Evolutionary conservation across 2,329 filamentous ascomycete species (phyloP).

Genomic region (Xylaria sp.): DNA sequence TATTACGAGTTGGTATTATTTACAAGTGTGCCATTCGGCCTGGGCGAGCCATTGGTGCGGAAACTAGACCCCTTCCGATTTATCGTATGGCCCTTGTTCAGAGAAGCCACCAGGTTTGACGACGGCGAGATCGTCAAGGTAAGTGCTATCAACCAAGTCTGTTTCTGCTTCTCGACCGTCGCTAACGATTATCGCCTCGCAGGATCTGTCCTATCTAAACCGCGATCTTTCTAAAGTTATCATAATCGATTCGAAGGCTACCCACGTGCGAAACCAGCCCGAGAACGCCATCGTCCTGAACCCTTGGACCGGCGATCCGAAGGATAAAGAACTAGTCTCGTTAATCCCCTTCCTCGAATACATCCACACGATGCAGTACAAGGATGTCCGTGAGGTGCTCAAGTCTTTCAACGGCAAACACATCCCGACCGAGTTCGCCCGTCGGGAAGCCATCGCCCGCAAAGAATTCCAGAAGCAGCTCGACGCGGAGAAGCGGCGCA

Average conservation of each 20-base stretch:
- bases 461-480: constrained; percentile 82
- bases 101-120: constrained; percentile 96
- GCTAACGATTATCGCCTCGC: constrained; percentile 23
- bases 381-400: constrained; percentile 83
- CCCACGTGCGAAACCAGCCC: constrained; percentile 86
- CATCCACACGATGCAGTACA: constrained; percentile 88
- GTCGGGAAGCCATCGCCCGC: constrained; percentile 82
- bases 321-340: constrained; percentile 83
- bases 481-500: constrained; percentile 63
- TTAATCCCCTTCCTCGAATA: constrained; percentile 98
- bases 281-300: constrained; percentile 92
- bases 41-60: constrained; percentile 83
- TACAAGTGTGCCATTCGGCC: constrained; percentile 81
- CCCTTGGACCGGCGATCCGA: constrained; percentile 83
- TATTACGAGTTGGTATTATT: constrained; percentile 99
- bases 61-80: constrained; percentile 96
- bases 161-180: neutral
- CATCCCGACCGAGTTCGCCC: constrained; percentile 88
- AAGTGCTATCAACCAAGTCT: constrained; percentile 30
- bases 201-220: constrained; percentile 98
- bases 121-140: constrained; percentile 97
- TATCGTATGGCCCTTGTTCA: constrained; percentile 91
- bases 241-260: constrained; percentile 83
- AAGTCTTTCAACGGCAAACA: constrained; percentile 87
- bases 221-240: constrained; percentile 94